Evolutionary conservation across 805 yeast species (phyloP).

Genomic region (Suhomyces canberraensis): DNA sequence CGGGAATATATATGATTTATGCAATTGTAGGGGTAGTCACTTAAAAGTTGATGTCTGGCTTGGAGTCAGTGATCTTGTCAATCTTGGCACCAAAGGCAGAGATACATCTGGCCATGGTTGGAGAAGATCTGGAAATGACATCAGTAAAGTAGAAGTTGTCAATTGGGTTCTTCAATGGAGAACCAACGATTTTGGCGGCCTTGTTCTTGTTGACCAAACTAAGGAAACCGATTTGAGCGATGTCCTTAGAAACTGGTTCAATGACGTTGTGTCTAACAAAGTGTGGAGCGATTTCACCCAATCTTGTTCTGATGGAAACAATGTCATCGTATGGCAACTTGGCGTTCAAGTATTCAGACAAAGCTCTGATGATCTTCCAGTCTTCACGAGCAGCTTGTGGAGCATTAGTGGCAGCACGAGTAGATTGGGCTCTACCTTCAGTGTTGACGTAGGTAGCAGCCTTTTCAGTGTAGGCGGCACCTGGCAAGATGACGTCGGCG

Average conservation of each 20-base stretch:
- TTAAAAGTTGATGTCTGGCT: constrained; percentile 38
- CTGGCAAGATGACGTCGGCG: constrained; percentile 85
- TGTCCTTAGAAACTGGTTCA: constrained; percentile 60
- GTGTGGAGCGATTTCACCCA: constrained; percentile 78
- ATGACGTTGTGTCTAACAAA: constrained; percentile 70
- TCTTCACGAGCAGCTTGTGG: constrained; percentile 91
- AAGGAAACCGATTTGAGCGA: constrained; percentile 56
- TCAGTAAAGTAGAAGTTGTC: constrained; percentile 86
- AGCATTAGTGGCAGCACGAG: constrained; percentile 83
- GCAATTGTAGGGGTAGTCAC: constrained; percentile 7
- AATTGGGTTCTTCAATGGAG: constrained; percentile 64
- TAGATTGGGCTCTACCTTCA: constrained; percentile 82
- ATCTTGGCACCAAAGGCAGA: constrained; percentile 65
- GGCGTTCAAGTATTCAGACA: constrained; percentile 70
- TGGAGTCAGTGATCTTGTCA: constrained; percentile 53
- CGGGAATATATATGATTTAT: constrained; percentile 8
- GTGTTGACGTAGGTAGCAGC: constrained; percentile 82
- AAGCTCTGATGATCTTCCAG: constrained; percentile 83
- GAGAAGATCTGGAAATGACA: constrained; percentile 80
- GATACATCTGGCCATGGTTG: constrained; percentile 87
- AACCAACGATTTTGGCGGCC: constrained; percentile 38
- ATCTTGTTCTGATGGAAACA: constrained; percentile 62
- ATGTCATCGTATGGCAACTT: constrained; percentile 75
- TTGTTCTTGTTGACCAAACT: constrained; percentile 39
- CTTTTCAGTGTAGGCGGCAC: constrained; percentile 86